Base-by-base conservation (phyloP, 352 stramenopile genomes). In the Phytophthora fragariaefolia region DNA sequence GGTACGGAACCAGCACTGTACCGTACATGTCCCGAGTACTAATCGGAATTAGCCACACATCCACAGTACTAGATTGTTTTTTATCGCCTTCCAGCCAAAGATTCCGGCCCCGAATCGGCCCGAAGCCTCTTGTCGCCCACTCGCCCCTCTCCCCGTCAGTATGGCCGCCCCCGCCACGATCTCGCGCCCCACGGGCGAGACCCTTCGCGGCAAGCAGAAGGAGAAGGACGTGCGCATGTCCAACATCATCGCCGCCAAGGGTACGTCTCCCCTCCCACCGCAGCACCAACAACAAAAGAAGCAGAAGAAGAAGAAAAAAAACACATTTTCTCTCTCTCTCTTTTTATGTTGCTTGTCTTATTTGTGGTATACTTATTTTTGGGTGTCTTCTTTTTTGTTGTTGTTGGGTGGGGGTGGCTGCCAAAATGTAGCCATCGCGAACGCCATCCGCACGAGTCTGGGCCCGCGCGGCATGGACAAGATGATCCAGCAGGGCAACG, bases 391-490 rank as follows among this genome's bases (percentile, higher is more conserved):
- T n/a, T n/a, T n/a, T n/a, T n/a, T n/a, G n/a, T n/a, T n/a, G n/a
- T n/a, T n/a, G n/a, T n/a, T n/a, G n/a, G n/a, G n/a, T n/a, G n/a
- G n/a, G n/a, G n/a, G n/a, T n/a, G n/a, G n/a, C n/a, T n/a, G n/a
- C n/a, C n/a, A n/a, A n/a, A 7, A 46, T 57, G 24, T 42, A 95
- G 97, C 97, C 23, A 98, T 99, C 13, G 97, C 98, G 7, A 98
- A 99, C 79, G 96, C 97, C 32, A 97, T 99, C 69, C 92, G 97
- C 58, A 99, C 98, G 60, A 99, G 93, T 59, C 85, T 99, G 22
- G 98, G 98, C 0, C 98, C 98, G 9, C 91, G 97, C 20, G 98
- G 98, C 46, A 99, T 99, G 97, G 98, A 99, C 90, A 99, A 99
- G 87, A 98, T 99, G 82, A 98, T 99, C 75, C 93, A 99, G 77